Evolutionary conservation across 352 stramenopile species (phyloP).

Genomic region (Globisporangium emineosum): DNA sequence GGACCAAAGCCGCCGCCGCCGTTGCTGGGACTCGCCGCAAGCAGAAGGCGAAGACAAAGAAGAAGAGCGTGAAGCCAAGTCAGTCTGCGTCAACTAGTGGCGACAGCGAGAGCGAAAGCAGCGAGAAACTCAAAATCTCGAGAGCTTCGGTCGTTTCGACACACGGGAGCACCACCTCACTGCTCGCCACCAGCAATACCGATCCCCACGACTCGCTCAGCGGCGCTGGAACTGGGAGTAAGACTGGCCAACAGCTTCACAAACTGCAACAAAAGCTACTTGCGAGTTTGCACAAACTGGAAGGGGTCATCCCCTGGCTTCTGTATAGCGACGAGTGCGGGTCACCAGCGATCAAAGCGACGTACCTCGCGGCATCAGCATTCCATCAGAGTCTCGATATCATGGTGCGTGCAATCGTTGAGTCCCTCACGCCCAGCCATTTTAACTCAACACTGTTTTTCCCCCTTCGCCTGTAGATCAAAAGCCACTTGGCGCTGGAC

Average conservation of each 20-base stretch:
- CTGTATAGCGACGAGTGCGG: not conserved
- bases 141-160: not conserved
- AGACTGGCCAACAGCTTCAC: slow-evolving; percentile 2
- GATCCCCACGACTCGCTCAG: not conserved
- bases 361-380: slow-evolving; percentile 33
- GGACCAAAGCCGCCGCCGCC: not conserved
- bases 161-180: not conserved
- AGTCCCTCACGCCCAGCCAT: not conserved
- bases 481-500: slow-evolving; percentile 29
- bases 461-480: slow-evolving; percentile 17
- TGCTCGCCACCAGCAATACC: not conserved
- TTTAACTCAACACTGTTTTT: not conserved
- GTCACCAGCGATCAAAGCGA: slow-evolving; percentile 30
- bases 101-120: not conserved
- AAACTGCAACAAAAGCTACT: slow-evolving; percentile 8
- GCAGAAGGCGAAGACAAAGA: not conserved
- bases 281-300: slow-evolving; percentile 18
- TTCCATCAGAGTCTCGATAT: slow-evolving; percentile 36
- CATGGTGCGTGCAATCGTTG: slow-evolving; percentile 23
- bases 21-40: not conserved
- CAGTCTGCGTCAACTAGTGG: not conserved
- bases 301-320: slow-evolving; percentile 21
- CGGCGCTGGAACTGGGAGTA: not conserved
- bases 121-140: not conserved
- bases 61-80: slow-evolving; percentile 3